These are phyloP conservation scores for Aureobasidium sp. DNA, from an alignment of 2,329 filamentous ascomycete genomes.

Conservation along the genomic window DNA sequence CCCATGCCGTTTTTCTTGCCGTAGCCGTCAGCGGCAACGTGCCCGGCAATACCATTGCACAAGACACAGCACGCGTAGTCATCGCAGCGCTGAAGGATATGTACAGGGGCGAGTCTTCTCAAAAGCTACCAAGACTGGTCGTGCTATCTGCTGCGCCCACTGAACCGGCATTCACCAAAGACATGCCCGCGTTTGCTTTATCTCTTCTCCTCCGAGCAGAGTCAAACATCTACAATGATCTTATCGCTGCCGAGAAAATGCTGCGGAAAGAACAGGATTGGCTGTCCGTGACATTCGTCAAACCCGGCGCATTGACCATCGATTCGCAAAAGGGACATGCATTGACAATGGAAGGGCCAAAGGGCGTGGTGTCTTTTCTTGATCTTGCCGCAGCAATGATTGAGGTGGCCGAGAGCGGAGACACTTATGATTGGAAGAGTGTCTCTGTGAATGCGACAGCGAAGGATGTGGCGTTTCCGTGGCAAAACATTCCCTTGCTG, in stretches of 20 bases:
- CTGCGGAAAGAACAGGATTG: slow-evolving; percentile 35
- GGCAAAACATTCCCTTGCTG: slow-evolving; percentile 16
- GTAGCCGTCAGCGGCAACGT: slow-evolving; percentile 40
- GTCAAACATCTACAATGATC: slow-evolving; percentile 36
- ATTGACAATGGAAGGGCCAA: slow-evolving; percentile 35
- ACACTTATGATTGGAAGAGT: slow-evolving; percentile 21
- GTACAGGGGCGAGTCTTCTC: slow-evolving; percentile 1
- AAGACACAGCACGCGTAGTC: slow-evolving; percentile 32
- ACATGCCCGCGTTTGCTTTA: slow-evolving; percentile 27
- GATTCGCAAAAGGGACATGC: slow-evolving; percentile 37
- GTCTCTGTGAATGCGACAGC: slow-evolving; percentile 18
- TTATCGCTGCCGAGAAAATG: slow-evolving; percentile 31
- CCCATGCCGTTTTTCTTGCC: slow-evolving; percentile 35
- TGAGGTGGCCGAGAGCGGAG: slow-evolving; percentile 35
- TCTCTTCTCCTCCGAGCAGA: slow-evolving; percentile 28
- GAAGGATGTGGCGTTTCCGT: slow-evolving; percentile 16
- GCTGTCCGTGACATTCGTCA: slow-evolving; percentile 37
- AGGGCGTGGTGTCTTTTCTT: slow-evolving; percentile 36
- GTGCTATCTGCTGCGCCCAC: slow-evolving; percentile 39
- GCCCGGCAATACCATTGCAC: slow-evolving; percentile 34
- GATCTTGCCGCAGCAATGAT: slow-evolving; percentile 46
- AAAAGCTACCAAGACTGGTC: slow-evolving; percentile 34
- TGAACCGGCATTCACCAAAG: slow-evolving; percentile 32
- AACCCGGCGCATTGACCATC: slow-evolving; percentile 35
- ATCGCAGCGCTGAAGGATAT: slow-evolving; percentile 31